Evolutionary conservation across 177 flowering plant species (phyloP), one percentile per base, ranked within the genome.

Genomic region (Telopea speciosissima): DNA sequence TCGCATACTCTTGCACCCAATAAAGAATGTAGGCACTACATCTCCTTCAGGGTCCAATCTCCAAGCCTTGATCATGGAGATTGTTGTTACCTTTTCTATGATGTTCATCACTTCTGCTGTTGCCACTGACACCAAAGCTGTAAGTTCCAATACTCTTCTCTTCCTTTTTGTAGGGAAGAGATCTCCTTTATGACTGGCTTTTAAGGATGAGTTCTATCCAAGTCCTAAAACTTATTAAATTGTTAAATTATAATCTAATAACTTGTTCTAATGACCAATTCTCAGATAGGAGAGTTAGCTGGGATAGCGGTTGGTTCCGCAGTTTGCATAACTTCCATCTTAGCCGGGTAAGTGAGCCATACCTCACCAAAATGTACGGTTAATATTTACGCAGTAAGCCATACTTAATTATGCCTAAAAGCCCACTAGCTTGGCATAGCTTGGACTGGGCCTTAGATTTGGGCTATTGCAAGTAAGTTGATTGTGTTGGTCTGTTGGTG

Each of bases 251-350:
- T 36, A 8, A 5, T 36, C 40, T 36, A 36, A 36, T 36, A 36
- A 3, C 8, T 36, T 36, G 40, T 36, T 36, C 8, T 36, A 36
- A 36, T 8, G 40, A 36, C 40, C 40, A 36, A 36, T 36, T 36
- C 40, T 36, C 40, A 36, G 9, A 36, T 1, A 36, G 40, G 96
- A 68, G 92, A 92, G 79, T 86, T 92, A 11, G 96, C 92, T 56
- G 97, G 97, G 23, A 72, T 92, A 0, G 96, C 96, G 23, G 92
- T 89, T 23, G 97, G 97, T 1, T 90, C 90, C 23, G 87, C 94
- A 28, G 93, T 92, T 3, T 82, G 88, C 77, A 87, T 92, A 59
- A 85, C 90, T 54, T 87, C 90, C 24, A 85, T 88, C 68, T 77
- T 92, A n/a, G 97, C 91, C 0, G 97, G 97, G 97, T 92, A 84